Conservation (phyloP, 805 yeast species). For the Cyberlindnera suaveolens region DNA sequence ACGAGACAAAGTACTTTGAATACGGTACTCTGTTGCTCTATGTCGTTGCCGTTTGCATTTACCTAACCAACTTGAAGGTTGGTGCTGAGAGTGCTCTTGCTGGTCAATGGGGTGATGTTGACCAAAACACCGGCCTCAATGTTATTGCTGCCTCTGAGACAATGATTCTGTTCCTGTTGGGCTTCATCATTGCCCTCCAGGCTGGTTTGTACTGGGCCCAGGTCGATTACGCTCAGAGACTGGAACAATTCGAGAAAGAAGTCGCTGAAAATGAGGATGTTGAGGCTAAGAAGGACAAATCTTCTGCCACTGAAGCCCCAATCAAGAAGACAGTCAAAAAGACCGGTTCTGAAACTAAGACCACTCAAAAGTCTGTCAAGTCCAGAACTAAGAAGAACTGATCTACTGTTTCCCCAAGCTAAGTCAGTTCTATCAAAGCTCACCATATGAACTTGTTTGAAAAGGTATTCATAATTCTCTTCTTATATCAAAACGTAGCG, state of each 20-base stretch:
- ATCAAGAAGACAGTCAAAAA: slow-evolving; percentile 2
- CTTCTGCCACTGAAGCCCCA: slow-evolving; percentile 1
- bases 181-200: slow-evolving; percentile 82
- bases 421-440: too few relatives aligned
- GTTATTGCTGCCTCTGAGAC: slow-evolving; percentile 88
- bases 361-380: not conserved
- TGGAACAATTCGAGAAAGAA: slow-evolving; percentile 26
- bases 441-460: too few relatives aligned
- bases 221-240: slow-evolving; percentile 42
- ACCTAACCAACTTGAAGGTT: slow-evolving; percentile 77
- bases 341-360: slow-evolving; percentile 1
- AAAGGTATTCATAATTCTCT: too few relatives aligned
- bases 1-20: slow-evolving; percentile 81
- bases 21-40: slow-evolving; percentile 77
- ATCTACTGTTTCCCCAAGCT: slow-evolving; percentile 1
- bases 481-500: too few relatives aligned
- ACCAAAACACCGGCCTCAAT: slow-evolving; percentile 75
- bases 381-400: slow-evolving; percentile 1
- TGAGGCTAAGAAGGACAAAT: not conserved
- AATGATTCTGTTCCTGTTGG: slow-evolving; percentile 61
- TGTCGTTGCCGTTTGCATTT: slow-evolving; percentile 69
- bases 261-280: slow-evolving; percentile 8
- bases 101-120: slow-evolving; percentile 93
- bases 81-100: slow-evolving; percentile 65
- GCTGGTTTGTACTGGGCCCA: slow-evolving; percentile 85